These are phyloP conservation scores for Mycena albidolilacea DNA, from an alignment of 768 basidiomycete species.

Conservation along the genomic window DNA sequence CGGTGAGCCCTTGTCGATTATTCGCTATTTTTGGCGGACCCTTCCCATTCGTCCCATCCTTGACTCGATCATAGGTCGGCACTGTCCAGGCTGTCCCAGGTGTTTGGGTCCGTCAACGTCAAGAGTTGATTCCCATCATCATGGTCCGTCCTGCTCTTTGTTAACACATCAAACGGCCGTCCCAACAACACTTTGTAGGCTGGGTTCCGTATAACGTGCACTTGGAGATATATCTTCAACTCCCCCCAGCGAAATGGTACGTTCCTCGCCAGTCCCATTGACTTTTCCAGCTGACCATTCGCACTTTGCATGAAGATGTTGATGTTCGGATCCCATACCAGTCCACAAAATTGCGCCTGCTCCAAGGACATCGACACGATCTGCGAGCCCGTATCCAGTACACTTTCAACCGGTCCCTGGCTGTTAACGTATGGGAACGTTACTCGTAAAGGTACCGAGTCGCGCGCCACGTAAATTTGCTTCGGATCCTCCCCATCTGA, in stretches of 20 bases:
- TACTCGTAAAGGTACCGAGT: constrained; percentile 15
- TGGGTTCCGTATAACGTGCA: not conserved
- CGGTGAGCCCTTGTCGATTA: not conserved
- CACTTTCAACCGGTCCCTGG: constrained; percentile 34
- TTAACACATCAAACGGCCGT: not conserved
- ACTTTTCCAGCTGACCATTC: not conserved
- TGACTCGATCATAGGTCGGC: not conserved
- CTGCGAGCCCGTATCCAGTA: constrained; percentile 47
- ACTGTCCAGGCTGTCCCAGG: not conserved
- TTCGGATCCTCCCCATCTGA: not conserved
- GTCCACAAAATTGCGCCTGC: constrained; percentile 25
- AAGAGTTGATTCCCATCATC: not conserved
- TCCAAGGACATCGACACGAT: constrained; percentile 44
- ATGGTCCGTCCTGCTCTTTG: not conserved
- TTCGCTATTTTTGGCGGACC: not conserved
- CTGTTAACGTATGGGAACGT: constrained; percentile 17
- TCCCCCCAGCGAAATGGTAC: not conserved
- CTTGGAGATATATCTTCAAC: not conserved
- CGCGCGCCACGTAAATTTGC: constrained; percentile 19
- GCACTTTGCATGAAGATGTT: constrained; percentile 47
- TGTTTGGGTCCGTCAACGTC: constrained; percentile 6
- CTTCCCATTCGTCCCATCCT: not conserved
- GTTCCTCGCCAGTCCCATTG: not conserved
- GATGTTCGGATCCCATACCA: constrained; percentile 41
- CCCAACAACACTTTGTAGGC: constrained; percentile 3